Percentiles rank a stretch among this genome's conserved stretches.
Evolutionary conservation across 805 yeast genomes (phyloP).

Genomic region (Kodamaea sagamina): DNA sequence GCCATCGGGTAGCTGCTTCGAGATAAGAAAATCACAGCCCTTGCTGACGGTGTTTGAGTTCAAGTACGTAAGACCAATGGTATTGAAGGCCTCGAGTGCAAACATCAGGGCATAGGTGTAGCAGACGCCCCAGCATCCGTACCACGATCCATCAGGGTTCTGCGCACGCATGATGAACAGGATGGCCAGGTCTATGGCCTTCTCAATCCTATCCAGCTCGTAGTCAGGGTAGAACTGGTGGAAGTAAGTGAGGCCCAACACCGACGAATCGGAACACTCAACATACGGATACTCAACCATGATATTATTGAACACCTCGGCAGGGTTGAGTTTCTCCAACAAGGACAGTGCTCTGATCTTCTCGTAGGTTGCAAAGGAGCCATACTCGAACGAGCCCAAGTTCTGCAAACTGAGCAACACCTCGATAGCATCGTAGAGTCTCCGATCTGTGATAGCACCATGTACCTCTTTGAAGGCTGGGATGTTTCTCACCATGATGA

Average conservation of each 20-base stretch:
- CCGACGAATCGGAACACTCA: conserved; percentile 96
- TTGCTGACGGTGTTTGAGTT: conserved; percentile 61
- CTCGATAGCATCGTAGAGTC: conserved; percentile 71
- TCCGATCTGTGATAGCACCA: conserved; percentile 53
- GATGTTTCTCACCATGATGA: conserved; percentile 82
- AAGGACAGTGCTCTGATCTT: conserved; percentile 75
- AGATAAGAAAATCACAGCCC: conserved; percentile 84
- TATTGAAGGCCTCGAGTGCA: conserved; percentile 87
- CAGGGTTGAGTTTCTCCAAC: conserved; percentile 84
- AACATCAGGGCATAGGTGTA: conserved; percentile 96
- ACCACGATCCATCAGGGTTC: conserved; percentile 88
- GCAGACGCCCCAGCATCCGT: conserved; percentile 98
- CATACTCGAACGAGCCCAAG: conserved; percentile 73
- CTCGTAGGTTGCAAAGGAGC: conserved; percentile 93
- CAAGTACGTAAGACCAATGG: conserved; percentile 63
- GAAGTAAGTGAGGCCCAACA: conserved; percentile 83
- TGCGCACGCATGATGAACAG: conserved; percentile 71
- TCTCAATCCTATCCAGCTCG: conserved; percentile 60
- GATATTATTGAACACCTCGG: conserved; percentile 96
- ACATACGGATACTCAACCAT: conserved; percentile 99
- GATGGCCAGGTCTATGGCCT: conserved; percentile 75
- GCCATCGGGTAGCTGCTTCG: conserved; percentile 81
- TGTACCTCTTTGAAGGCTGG: conserved; percentile 50
- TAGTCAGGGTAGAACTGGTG: conserved; percentile 63
- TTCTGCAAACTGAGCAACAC: conserved; percentile 77